These are phyloP conservation scores for Melastoma candidum DNA, from an alignment of 441 rosid species.

Conservation along the genomic window DNA sequence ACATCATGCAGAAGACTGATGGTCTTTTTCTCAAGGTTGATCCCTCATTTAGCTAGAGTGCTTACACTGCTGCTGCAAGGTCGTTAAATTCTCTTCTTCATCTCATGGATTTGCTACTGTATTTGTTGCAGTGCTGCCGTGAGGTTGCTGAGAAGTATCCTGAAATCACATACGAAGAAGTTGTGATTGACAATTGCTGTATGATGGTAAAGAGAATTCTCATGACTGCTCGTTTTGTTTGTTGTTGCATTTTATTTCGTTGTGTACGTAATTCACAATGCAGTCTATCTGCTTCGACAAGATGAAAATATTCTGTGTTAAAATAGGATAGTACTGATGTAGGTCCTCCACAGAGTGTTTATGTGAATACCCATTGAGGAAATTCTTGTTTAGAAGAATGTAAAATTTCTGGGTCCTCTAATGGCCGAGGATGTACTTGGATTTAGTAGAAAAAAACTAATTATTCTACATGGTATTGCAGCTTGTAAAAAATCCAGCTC, in stretches of 20 bases:
- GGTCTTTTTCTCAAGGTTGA: conserved; percentile 92
- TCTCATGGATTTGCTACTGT: conserved; percentile 9
- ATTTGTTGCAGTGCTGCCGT: conserved; percentile 67
- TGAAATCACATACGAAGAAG: conserved; percentile 88
- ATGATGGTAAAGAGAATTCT: conserved; percentile 67
- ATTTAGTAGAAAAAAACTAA: background rate
- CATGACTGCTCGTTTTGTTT: background rate
- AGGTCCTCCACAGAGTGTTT: too few relatives aligned
- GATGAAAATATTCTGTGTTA: too few relatives aligned
- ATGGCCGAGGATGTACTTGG: background rate
- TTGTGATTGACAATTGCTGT: conserved; percentile 97
- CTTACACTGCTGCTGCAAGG: background rate
- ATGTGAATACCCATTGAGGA: too few relatives aligned
- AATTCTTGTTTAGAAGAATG: too few relatives aligned
- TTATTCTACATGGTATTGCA: conserved; percentile 18
- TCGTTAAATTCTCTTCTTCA: background rate
- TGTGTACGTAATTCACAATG: too few relatives aligned
- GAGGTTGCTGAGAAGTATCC: conserved; percentile 96
- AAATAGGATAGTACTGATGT: too few relatives aligned
- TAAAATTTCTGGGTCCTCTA: background rate
- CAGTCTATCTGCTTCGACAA: too few relatives aligned
- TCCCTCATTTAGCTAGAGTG: background rate
- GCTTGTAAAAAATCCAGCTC: conserved; percentile 97
- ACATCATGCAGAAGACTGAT: conserved; percentile 98
- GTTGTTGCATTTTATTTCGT: too few relatives aligned